Evolutionary conservation across 1,139 yeast species (phyloP).

Genomic region (Hemisphaericaspora xylanilytica): DNA sequence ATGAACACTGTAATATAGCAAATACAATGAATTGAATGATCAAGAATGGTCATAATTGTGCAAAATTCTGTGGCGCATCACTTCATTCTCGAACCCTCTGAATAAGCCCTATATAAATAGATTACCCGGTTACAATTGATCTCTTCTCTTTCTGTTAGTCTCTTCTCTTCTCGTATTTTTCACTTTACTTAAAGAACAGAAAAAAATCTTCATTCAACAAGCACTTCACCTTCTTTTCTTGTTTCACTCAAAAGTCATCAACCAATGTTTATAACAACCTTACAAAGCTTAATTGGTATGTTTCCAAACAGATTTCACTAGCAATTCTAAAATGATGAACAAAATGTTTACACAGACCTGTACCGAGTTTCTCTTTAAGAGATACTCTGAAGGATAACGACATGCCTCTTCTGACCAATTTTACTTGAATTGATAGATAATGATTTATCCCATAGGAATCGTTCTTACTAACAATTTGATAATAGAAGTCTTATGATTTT

Average conservation of each 20-base stretch:
- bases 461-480: conserved; percentile 1
- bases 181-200: conserved; percentile 2
- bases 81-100: too few species aligned
- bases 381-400: conserved; percentile 35
- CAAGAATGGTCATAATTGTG: too few species aligned
- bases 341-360: conserved; percentile 56
- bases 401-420: conserved; percentile 33
- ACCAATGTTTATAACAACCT: conserved; percentile 1
- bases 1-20: too few species aligned
- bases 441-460: neutral
- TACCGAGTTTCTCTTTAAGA: conserved; percentile 36
- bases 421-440: conserved; percentile 1
- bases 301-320: too few species aligned
- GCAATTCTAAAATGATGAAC: conserved; percentile 19
- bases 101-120: too few species aligned
- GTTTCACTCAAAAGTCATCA: neutral
- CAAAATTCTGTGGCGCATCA: too few species aligned
- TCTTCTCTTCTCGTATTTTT: too few species aligned
- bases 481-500: neutral
- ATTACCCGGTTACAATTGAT: too few species aligned
- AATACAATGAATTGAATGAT: too few species aligned
- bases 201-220: neutral
- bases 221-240: neutral
- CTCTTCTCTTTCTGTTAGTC: too few species aligned
- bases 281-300: conserved; percentile 1